phyloP scores from a whole-genome alignment of 148 eudicot species.

The Rhododendron simsii region DNA sequence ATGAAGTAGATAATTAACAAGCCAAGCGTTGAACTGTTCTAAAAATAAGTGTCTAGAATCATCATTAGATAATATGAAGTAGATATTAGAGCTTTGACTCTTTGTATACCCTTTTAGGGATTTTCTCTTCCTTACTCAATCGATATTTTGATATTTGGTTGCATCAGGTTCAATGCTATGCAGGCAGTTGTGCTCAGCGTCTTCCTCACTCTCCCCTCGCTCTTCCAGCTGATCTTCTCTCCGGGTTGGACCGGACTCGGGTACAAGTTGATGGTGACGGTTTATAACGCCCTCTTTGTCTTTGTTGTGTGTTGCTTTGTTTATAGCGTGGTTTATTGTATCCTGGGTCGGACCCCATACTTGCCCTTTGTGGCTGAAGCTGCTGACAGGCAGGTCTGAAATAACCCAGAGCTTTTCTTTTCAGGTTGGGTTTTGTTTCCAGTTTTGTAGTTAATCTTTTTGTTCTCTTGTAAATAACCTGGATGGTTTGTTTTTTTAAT shows the following conservation, averaged over 20 bases:
- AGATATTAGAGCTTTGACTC: background rate
- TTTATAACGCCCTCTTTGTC: conserved; percentile 52
- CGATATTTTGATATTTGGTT: background rate
- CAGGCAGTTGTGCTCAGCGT: conserved; percentile 85
- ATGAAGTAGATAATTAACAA: background rate
- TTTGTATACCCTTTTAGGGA: background rate
- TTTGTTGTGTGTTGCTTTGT: conserved; percentile 53
- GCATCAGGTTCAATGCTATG: conserved; percentile 43
- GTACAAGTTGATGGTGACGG: conserved; percentile 54
- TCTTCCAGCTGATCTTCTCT: conserved; percentile 48
- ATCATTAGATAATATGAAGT: background rate
- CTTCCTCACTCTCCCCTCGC: conserved; percentile 54
- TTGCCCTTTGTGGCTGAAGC: conserved; percentile 94
- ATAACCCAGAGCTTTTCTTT: background rate
- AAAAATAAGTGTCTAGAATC: too few relatives aligned
- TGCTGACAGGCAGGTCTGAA: conserved; percentile 68
- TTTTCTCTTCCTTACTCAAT: background rate
- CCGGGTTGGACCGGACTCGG: conserved; percentile 66
- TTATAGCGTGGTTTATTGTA: conserved; percentile 45
- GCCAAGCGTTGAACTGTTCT: background rate
- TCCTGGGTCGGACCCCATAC: conserved; percentile 80
- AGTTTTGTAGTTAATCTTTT: background rate
- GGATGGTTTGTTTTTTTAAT: background rate
- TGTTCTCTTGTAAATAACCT: background rate
- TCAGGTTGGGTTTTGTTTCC: background rate